These are phyloP conservation scores for Coffea canephora DNA, from an alignment of 257 asterid genomes.

Conservation along the genomic window DNA sequence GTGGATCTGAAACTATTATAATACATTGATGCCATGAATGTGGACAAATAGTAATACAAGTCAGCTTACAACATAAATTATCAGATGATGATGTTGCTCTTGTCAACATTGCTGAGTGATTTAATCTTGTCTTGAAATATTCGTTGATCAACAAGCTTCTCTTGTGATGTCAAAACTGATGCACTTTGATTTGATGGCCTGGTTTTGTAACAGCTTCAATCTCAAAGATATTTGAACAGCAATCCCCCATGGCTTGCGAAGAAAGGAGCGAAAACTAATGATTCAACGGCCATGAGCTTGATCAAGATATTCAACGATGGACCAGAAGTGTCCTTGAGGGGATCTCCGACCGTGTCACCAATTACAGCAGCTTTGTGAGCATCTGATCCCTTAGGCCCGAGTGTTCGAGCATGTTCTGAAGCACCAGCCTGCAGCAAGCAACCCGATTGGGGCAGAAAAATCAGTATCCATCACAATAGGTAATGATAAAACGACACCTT, in stretches of 20 bases:
- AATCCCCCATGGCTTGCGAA: constrained; percentile 66
- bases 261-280: constrained; percentile 71
- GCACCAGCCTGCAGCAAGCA: constrained; percentile 45
- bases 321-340: constrained; percentile 65
- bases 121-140: too few relatives aligned
- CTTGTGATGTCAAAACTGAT: too few relatives aligned
- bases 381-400: constrained; percentile 66
- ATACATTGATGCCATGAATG: too few relatives aligned
- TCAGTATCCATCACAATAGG: not conserved
- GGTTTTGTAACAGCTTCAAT: not conserved
- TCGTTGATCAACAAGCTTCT: too few relatives aligned
- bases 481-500: too few relatives aligned
- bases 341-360: constrained; percentile 71
- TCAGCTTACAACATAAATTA: too few relatives aligned
- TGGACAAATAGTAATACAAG: too few relatives aligned
- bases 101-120: too few relatives aligned
- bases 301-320: constrained; percentile 67
- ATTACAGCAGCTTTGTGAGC: constrained; percentile 82
- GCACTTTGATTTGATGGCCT: too few relatives aligned
- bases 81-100: too few relatives aligned
- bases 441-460: not conserved
- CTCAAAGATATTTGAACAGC: constrained; percentile 33
- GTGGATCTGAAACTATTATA: too few relatives aligned
- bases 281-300: constrained; percentile 77
- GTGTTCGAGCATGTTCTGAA: constrained; percentile 55